phyloP scores from a whole-genome alignment of 208 protist genomes.

The Leptomonas seymouri region DNA sequence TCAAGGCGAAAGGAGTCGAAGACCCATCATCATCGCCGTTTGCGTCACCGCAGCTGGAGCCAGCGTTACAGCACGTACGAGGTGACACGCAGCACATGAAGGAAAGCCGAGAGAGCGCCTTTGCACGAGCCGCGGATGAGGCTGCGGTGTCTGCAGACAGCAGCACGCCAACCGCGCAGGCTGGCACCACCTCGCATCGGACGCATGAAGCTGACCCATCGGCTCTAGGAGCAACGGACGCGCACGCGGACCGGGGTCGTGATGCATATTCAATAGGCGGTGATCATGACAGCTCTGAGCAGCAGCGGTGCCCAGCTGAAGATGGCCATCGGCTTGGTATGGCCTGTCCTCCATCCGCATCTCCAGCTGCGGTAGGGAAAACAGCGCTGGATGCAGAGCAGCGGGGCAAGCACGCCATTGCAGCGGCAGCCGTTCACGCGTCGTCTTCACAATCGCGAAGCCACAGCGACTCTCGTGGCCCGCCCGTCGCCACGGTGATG shows the following conservation, averaged over 20 bases:
- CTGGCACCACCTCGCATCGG: too few species aligned
- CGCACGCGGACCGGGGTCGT: background rate
- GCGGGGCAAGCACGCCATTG: background rate
- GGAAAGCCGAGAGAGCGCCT: background rate
- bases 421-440: background rate
- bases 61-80: too few species aligned
- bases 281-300: too few species aligned
- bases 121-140: too few species aligned
- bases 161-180: too few species aligned
- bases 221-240: background rate
- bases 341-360: background rate
- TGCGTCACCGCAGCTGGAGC: too few species aligned
- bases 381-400: conserved; percentile 5
- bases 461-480: conserved; percentile 1
- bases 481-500: conserved; percentile 17
- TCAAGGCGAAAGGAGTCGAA: too few species aligned
- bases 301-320: too few species aligned
- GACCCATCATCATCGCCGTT: too few species aligned
- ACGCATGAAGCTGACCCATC: background rate
- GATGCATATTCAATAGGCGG: background rate
- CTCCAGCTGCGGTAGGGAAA: background rate
- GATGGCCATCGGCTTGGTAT: background rate
- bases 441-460: conserved; percentile 7
- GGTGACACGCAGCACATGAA: background rate
- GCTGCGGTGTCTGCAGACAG: too few species aligned